These are phyloP conservation scores for Blastocystis sp. DNA, from an alignment of 352 stramenopile species.

Conservation along the genomic window DNA sequence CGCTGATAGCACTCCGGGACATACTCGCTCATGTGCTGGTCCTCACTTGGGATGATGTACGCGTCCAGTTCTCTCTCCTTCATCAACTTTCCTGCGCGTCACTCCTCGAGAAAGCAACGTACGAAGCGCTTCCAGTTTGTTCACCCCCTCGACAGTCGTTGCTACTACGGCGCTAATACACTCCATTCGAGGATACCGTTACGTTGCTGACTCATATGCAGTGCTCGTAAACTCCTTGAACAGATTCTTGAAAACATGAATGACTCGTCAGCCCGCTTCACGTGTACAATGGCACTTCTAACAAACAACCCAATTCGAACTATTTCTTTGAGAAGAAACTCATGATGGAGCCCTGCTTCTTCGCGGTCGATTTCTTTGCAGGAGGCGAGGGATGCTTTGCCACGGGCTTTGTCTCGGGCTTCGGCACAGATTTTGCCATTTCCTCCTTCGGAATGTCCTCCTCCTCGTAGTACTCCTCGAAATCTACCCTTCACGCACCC, in stretches of 20 bases:
- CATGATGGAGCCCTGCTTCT: constrained; percentile 57
- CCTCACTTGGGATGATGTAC: constrained; percentile 89
- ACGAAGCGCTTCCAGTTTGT: constrained; percentile 57
- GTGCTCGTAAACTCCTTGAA: background rate
- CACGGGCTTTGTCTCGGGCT: background rate
- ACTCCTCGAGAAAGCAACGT: background rate
- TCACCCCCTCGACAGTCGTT: background rate
- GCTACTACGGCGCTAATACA: constrained; percentile 21
- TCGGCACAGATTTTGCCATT: background rate
- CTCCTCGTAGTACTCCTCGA: constrained; percentile 52
- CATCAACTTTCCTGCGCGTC: constrained; percentile 54
- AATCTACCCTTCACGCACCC: background rate
- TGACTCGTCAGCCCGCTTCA: too few species aligned
- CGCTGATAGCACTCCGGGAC: constrained; percentile 89
- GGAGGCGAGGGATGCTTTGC: background rate
- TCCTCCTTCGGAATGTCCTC: constrained; percentile 4
- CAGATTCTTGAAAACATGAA: background rate
- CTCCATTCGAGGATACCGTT: background rate
- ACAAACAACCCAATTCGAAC: constrained; percentile 22
- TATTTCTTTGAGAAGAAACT: constrained; percentile 64
- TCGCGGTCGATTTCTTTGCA: constrained; percentile 10
- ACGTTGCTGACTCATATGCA: background rate
- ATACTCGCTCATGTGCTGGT: constrained; percentile 98
- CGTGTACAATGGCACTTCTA: background rate
- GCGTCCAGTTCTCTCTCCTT: constrained; percentile 76